Base-by-base conservation (phyloP, 495 filamentous ascomycete genomes). In the Penicillium desertorum region DNA sequence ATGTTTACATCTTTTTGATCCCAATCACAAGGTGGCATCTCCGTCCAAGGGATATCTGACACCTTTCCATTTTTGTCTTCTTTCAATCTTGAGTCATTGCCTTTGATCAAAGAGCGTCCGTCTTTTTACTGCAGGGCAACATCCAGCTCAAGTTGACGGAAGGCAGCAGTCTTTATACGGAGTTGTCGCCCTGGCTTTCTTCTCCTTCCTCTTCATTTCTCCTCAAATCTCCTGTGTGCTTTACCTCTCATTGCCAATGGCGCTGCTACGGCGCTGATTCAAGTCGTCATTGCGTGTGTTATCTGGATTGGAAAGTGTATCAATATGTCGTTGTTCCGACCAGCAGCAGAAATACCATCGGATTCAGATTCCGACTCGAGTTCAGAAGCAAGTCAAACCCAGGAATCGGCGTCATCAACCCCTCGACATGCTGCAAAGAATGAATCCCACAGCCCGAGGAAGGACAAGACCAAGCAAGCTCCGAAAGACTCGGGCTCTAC, bases 291-390 rank as follows among this genome's bases (percentile, higher is more conserved):
- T 32, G 23, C 16, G 32, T 29, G 17, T 37, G 14, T 36, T 43
- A 17, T 37, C 11, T 25, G 36, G 9, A 39, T 14, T 14, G 17
- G 22, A 19, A 29, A 9, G 25, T 22, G 29, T 34, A 57, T 51
- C 67, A 69, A 56, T 6, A 79, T 79, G 76, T 79, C 76, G 11
- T 70, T 79, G 71, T 79, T 79, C 54, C 70, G 70, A 44, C 66
- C 74, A 48, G 68, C 74, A 20, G 69, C 71, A 30, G 76, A 78
- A 8, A 62, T 70, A 27, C 69, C 71, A n/a, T 77, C 72, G 1
- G 74, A 73, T 17, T 64, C 70, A 4, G 71, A 73, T 10, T 67
- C 68, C 5, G 66, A 57, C 25, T 68, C 66, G 0, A 63, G 54
- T 19, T 67, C 66, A 2, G 64, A 73, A 23, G 60, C 60, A 39